These are phyloP conservation scores for Cyclotella sp. DNA, from an alignment of 108 stramenopile species.

Conservation along the genomic window DNA sequence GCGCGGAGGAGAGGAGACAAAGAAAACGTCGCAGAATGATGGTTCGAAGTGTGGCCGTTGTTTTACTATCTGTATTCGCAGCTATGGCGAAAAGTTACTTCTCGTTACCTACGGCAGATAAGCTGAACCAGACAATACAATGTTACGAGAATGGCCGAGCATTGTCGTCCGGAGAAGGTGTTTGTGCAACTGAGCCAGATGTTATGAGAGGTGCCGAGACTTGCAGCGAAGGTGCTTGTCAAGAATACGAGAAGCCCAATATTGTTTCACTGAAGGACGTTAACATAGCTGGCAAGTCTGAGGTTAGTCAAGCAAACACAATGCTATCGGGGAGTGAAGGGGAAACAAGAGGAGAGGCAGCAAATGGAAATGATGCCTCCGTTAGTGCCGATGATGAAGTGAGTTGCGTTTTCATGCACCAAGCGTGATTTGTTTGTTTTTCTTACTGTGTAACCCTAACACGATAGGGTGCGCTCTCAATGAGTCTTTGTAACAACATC, in stretches of 20 bases:
- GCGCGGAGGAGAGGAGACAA: constrained; percentile 40
- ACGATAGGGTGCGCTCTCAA: too few relatives aligned
- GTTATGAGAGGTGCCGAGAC: neutral
- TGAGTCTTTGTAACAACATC: too few relatives aligned
- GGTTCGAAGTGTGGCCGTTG: constrained; percentile 35
- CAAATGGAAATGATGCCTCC: neutral
- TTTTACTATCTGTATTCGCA: constrained; percentile 47
- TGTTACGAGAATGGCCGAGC: neutral
- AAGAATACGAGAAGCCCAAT: neutral
- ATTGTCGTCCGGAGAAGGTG: neutral
- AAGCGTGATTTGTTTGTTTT: constrained; percentile 4
- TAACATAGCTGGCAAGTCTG: neutral
- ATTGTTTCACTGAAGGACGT: neutral
- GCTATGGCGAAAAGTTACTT: constrained; percentile 28
- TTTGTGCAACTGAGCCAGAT: neutral
- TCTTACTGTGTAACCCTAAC: neutral
- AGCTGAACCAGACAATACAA: neutral
- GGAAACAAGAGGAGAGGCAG: neutral
- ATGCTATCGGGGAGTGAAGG: neutral
- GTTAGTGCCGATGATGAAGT: constrained; percentile 26
- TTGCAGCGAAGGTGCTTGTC: neutral
- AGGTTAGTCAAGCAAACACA: neutral
- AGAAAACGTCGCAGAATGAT: constrained; percentile 52
- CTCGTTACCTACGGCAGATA: neutral
- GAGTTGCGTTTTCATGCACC: constrained; percentile 33